Conservation (phyloP, 1,284 basidiomycete species). For the Sanghuangporus sanghuang region DNA sequence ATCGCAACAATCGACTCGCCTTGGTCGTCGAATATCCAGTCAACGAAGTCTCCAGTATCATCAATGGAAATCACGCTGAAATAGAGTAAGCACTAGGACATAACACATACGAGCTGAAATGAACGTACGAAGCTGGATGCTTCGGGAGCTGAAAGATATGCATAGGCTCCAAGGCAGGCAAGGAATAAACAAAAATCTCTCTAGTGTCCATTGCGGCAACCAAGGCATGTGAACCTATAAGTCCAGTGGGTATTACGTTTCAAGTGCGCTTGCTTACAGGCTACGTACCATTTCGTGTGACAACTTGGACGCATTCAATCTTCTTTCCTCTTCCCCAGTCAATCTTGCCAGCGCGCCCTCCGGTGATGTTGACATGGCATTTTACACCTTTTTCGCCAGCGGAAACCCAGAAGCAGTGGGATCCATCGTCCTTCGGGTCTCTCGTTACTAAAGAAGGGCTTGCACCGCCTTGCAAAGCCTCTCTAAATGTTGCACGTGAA, state of each 20-base stretch:
- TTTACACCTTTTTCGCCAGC: slow-evolving; percentile 56
- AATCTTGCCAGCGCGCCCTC: slow-evolving; percentile 50
- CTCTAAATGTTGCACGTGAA: slow-evolving; percentile 33
- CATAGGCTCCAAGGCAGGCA: slow-evolving; percentile 60
- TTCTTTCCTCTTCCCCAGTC: slow-evolving; percentile 55
- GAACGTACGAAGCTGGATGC: slow-evolving; percentile 37
- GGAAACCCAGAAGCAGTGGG: slow-evolving; percentile 43
- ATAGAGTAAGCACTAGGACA: neutral
- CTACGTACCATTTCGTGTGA: slow-evolving; percentile 46
- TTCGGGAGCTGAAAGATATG: slow-evolving; percentile 43
- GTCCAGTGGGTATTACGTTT: neutral
- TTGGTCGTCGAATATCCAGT: slow-evolving; percentile 33
- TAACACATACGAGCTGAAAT: neutral
- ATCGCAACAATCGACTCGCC: slow-evolving; percentile 33
- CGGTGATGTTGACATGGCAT: slow-evolving; percentile 50
- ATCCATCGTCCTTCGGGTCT: slow-evolving; percentile 20
- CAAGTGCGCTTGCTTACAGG: neutral
- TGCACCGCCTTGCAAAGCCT: slow-evolving; percentile 25
- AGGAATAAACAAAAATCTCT: slow-evolving; percentile 58
- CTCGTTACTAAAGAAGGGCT: slow-evolving; percentile 22
- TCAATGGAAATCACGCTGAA: slow-evolving; percentile 46
- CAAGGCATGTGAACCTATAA: slow-evolving; percentile 53
- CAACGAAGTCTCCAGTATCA: slow-evolving; percentile 52
- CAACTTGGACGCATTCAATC: slow-evolving; percentile 43
- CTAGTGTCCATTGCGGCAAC: slow-evolving; percentile 56